Evolutionary conservation across 129 eudicot species (phyloP), one percentile per base, ranked within the genome.

Genomic region (Ambrosia trifida): DNA sequence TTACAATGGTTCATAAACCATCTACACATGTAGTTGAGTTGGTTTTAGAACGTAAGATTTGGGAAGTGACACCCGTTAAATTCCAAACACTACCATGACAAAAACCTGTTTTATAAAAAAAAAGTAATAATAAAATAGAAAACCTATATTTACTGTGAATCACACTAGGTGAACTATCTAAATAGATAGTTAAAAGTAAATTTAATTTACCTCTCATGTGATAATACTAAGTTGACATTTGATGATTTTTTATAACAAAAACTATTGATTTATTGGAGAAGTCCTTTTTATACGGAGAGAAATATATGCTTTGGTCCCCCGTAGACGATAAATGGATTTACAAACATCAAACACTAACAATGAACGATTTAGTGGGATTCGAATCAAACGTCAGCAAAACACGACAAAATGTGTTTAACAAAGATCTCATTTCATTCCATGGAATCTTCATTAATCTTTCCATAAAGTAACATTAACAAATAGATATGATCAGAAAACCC

Each of bases 281-380:
- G 31, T 11, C 4, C 2, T 1, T 69, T 1, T 11, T 57, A 3
- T 54, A 4, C 8, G 1, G 19, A 24, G 4, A 33, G 50, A 46
- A 20, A 33, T n/a, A n/a, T n/a, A n/a, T 74, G 43, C 59, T 47
- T 20, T 66, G 82, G 82, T 35, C 82, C 72, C 54, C 45, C 45
- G 3, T 10, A 38, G 30, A 35, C 60, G 68, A 72, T 68, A 65
- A 78, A 72, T 70, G 78, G 74, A 72, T 35, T 79, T 68, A 35
- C 77, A 78, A 74, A 57, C 76, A 71, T 64, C 56, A 69, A 74
- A 76, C 84, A 80, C 84, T 80, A 62, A 69, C 57, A 11, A 50
- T 24, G 3, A 11, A 35, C 1, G 28, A 24, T 24, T 24, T 24
- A 80, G 80, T 80, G 84, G 77, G 62, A 75, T 75, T 54, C 79